Evolutionary conservation across 805 yeast genomes (phyloP).

Genomic region (Cyberlindnera samutprakarnensis): DNA sequence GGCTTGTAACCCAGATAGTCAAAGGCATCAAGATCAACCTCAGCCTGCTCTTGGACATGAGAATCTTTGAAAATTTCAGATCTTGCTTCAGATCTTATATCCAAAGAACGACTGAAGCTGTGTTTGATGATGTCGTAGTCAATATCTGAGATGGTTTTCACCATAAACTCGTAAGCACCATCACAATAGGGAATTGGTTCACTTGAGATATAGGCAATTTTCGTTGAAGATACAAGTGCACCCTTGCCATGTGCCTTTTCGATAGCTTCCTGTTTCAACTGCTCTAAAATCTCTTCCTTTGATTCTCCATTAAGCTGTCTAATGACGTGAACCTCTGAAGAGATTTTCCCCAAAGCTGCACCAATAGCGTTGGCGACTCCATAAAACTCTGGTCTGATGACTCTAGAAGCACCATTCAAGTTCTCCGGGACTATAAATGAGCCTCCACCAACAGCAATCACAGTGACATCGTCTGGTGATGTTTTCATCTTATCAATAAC

Average conservation of each 20-base stretch:
- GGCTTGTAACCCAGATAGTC: constrained; percentile 25
- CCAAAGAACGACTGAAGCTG: not conserved
- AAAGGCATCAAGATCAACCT: constrained; percentile 1
- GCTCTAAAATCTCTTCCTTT: constrained; percentile 5
- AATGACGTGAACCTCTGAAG: constrained; percentile 19
- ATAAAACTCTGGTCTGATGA: constrained; percentile 34
- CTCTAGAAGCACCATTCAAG: constrained; percentile 35
- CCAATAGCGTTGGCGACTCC: constrained; percentile 47
- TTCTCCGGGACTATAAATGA: constrained; percentile 35
- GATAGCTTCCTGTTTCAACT: constrained; percentile 18
- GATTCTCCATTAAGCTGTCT: constrained; percentile 3
- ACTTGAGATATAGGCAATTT: constrained; percentile 21
- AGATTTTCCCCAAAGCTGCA: constrained; percentile 41
- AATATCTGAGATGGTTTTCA: constrained; percentile 37
- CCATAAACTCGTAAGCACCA: constrained; percentile 25
- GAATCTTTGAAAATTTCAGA: not conserved
- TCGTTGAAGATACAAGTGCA: constrained; percentile 18
- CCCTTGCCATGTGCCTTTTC: constrained; percentile 21
- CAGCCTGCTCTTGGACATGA: not conserved
- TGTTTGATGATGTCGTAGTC: constrained; percentile 25
- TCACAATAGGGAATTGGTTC: constrained; percentile 29
- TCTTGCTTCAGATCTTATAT: not conserved
- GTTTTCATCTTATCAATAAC: constrained; percentile 39
- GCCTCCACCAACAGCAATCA: constrained; percentile 43
- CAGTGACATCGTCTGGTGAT: constrained; percentile 34